phyloP scores from a whole-genome alignment of 1,284 basidiomycete species.

The Blastosporella zonata region DNA sequence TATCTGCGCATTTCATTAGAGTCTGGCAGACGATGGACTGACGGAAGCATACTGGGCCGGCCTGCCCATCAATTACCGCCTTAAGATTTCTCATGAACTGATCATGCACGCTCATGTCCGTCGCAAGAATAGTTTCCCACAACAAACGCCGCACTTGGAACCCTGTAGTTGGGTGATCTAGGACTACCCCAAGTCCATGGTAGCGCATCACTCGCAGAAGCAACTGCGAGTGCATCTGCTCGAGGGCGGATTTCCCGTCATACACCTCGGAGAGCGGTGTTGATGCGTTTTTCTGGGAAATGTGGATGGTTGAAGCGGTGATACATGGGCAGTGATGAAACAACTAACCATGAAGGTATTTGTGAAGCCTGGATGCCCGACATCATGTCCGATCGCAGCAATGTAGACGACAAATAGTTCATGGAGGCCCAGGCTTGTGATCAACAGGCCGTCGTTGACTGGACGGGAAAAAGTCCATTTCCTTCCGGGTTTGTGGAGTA shows the following conservation, averaged over 20 bases:
- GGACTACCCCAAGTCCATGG: slow-evolving; percentile 69
- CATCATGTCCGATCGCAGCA: slow-evolving; percentile 93
- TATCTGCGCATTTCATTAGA: slow-evolving; percentile 94
- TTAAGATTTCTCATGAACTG: slow-evolving; percentile 76
- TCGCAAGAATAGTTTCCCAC: slow-evolving; percentile 79
- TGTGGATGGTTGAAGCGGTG: slow-evolving; percentile 8
- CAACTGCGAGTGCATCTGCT: slow-evolving; percentile 90
- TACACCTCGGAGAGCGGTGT: slow-evolving; percentile 86
- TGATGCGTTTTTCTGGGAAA: slow-evolving; percentile 82
- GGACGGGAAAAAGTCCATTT: slow-evolving; percentile 49
- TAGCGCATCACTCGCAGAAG: slow-evolving; percentile 80
- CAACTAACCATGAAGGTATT: slow-evolving; percentile 86
- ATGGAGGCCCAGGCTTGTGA: slow-evolving; percentile 54
- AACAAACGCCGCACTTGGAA: slow-evolving; percentile 68
- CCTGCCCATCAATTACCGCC: slow-evolving; percentile 40
- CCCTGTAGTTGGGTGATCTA: slow-evolving; percentile 51
- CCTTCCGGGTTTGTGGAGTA: slow-evolving; percentile 42
- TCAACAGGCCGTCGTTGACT: slow-evolving; percentile 40
- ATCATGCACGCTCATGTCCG: slow-evolving; percentile 89
- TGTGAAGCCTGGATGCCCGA: slow-evolving; percentile 89
- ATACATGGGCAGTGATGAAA: slow-evolving; percentile 4
- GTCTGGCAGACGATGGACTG: slow-evolving; percentile 84
- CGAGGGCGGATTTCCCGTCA: slow-evolving; percentile 85
- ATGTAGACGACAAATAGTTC: slow-evolving; percentile 85
- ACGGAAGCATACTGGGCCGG: slow-evolving; percentile 37